Evolutionary conservation across 1,284 basidiomycete species (phyloP).

Genomic region (Nidula niveotomentosa): DNA sequence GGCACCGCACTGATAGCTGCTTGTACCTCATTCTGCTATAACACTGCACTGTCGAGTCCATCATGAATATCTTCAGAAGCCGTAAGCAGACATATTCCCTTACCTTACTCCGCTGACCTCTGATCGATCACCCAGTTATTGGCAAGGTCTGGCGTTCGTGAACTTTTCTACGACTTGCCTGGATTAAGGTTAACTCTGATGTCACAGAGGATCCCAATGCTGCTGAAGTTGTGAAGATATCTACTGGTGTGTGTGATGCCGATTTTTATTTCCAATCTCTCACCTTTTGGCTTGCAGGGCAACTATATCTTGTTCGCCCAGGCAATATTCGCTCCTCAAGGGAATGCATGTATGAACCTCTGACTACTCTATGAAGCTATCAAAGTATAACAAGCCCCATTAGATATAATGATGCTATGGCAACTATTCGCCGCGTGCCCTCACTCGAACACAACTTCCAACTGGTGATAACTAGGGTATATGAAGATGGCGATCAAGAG

Average conservation of each 20-base stretch:
- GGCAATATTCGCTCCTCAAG: slow-evolving; percentile 88
- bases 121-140: slow-evolving; percentile 56
- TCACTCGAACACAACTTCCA: slow-evolving; percentile 90
- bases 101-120: slow-evolving; percentile 11
- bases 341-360: slow-evolving; percentile 90
- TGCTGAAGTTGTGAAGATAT: slow-evolving; percentile 92
- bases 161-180: slow-evolving; percentile 6
- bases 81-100: slow-evolving; percentile 49
- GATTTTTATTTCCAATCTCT: not conserved
- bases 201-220: slow-evolving; percentile 78
- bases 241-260: slow-evolving; percentile 43
- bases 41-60: not conserved
- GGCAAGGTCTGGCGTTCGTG: slow-evolving; percentile 94
- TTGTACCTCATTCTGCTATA: slow-evolving; percentile 4
- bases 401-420: slow-evolving; percentile 96
- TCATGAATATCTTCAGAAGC: slow-evolving; percentile 67
- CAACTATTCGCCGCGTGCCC: slow-evolving; percentile 86
- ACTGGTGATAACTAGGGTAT: slow-evolving; percentile 94
- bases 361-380: slow-evolving; percentile 1
- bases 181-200: slow-evolving; percentile 16
- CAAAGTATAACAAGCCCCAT: not conserved
- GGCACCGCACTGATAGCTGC: not conserved
- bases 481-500: slow-evolving; percentile 95
- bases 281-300: slow-evolving; percentile 43
- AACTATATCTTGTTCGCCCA: slow-evolving; percentile 89